These are phyloP conservation scores for Podaxis pistillaris DNA, from an alignment of 768 basidiomycete genomes.

Conservation along the genomic window DNA sequence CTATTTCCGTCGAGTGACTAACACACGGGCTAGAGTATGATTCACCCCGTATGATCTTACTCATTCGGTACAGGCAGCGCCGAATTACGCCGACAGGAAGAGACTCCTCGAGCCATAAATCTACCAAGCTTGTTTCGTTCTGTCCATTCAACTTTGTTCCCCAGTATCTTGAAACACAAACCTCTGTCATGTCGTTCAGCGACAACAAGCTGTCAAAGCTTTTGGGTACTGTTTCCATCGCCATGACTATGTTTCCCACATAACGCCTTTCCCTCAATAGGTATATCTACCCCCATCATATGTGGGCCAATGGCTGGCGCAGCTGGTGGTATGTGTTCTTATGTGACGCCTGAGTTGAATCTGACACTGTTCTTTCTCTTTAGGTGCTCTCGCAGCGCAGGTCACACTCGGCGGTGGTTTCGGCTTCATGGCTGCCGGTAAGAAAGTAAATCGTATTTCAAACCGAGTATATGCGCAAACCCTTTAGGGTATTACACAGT, in stretches of 20 bases:
- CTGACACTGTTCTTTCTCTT: background rate
- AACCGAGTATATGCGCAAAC: background rate
- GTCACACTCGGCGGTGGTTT: constrained; percentile 72
- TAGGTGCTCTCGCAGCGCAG: constrained; percentile 53
- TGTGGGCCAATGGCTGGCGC: constrained; percentile 72
- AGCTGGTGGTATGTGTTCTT: constrained; percentile 45
- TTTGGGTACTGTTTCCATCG: constrained; percentile 4
- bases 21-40: background rate
- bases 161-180: background rate
- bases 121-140: background rate
- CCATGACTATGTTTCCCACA: background rate
- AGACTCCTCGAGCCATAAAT: background rate
- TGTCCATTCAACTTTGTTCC: background rate
- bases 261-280: constrained; percentile 27
- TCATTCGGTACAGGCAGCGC: background rate
- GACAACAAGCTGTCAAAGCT: constrained; percentile 7
- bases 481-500: constrained; percentile 45
- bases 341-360: constrained; percentile 7
- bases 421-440: constrained; percentile 71
- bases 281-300: constrained; percentile 57
- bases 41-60: background rate
- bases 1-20: background rate
- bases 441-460: constrained; percentile 2
- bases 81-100: background rate
- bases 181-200: constrained; percentile 4